phyloP scores from a whole-genome alignment of 257 asterid species.

The Jacaranda copaia region DNA sequence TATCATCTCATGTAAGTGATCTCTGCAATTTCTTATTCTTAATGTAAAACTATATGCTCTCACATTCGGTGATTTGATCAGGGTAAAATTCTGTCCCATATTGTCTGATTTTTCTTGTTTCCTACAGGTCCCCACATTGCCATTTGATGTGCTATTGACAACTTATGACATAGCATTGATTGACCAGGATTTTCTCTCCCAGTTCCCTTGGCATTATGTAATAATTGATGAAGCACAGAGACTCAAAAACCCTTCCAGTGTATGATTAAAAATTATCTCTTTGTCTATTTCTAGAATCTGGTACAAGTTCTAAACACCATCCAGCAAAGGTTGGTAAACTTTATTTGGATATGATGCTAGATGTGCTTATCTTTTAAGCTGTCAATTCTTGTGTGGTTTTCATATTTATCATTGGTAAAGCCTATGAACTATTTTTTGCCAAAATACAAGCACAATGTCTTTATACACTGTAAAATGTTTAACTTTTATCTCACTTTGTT shows the following conservation, averaged over 20 bases:
- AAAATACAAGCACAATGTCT: background rate
- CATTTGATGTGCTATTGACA: slow-evolving; percentile 87
- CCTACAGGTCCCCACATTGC: slow-evolving; percentile 64
- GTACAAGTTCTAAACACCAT: background rate
- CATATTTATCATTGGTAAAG: background rate
- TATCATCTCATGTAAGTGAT: slow-evolving; percentile 53
- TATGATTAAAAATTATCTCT: slow-evolving; percentile 45
- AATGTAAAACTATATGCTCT: background rate
- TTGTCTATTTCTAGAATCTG: slow-evolving; percentile 5
- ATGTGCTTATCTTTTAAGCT: slow-evolving; percentile 7
- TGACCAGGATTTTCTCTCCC: slow-evolving; percentile 93
- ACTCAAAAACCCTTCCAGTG: slow-evolving; percentile 87
- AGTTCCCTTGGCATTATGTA: slow-evolving; percentile 84
- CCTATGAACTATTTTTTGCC: background rate
- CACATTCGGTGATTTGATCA: slow-evolving; percentile 16
- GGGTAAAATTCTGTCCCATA: slow-evolving; percentile 17
- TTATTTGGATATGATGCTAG: background rate
- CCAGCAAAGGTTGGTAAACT: slow-evolving; percentile 6
- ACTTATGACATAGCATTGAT: slow-evolving; percentile 87
- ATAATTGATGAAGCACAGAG: slow-evolving; percentile 97
- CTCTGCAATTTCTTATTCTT: background rate
- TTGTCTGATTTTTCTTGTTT: slow-evolving; percentile 35
- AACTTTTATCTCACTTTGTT: slow-evolving; percentile 7
- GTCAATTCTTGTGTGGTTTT: background rate
- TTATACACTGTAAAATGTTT: slow-evolving; percentile 2